A percentile compares a stretch with the other conserved stretches of the same genome.
Evolutionary conservation across 1,284 basidiomycete species (phyloP).

Genomic region (Cutaneotrichosporon cyanovorans): DNA sequence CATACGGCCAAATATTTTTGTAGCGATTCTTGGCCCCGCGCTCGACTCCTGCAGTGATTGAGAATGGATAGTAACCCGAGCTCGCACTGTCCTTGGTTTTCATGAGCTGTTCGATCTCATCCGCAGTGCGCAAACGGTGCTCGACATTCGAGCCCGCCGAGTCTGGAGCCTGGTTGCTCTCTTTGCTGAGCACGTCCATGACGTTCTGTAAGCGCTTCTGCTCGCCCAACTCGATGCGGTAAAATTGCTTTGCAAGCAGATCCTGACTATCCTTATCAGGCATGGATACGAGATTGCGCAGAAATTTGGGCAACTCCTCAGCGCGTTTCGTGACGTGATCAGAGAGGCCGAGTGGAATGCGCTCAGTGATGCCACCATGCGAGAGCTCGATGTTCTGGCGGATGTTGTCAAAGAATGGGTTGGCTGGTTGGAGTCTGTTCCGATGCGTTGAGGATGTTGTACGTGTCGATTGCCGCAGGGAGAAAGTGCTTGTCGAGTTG

Average conservation of each 20-base stretch:
- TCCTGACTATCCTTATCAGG: constrained; percentile 52
- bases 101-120: constrained; percentile 22
- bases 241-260: constrained; percentile 59
- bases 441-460: neutral
- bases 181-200: constrained; percentile 55
- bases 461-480: neutral
- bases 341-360: constrained; percentile 69
- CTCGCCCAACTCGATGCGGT: constrained; percentile 86
- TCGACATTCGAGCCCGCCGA: neutral
- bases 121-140: constrained; percentile 5
- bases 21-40: constrained; percentile 83
- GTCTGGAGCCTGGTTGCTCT: neutral
- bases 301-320: constrained; percentile 70
- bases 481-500: too few species aligned
- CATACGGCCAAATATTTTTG: constrained; percentile 96
- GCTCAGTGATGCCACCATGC: constrained; percentile 70
- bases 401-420: constrained; percentile 91
- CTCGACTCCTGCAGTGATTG: constrained; percentile 92
- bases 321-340: constrained; percentile 57
- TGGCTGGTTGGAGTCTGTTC: constrained; percentile 50
- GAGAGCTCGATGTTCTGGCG: constrained; percentile 88
- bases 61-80: constrained; percentile 61
- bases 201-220: constrained; percentile 80
- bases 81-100: constrained; percentile 5
- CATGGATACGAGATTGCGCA: constrained; percentile 63